These are phyloP conservation scores for Moniliella sp. DNA, from an alignment of 1,284 basidiomycete genomes.

Conservation along the genomic window DNA sequence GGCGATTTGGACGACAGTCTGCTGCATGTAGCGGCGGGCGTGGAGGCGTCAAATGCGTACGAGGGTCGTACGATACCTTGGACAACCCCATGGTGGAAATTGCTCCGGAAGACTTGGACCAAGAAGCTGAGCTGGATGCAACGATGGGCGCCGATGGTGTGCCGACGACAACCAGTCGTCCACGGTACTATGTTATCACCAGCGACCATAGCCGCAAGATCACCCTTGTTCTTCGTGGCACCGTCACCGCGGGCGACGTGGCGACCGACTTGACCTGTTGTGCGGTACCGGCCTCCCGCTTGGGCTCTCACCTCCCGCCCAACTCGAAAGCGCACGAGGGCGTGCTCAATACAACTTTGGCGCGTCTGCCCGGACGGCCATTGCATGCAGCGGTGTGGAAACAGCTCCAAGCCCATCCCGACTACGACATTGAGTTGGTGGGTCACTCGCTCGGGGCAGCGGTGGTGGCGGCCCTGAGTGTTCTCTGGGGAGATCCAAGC, in stretches of 20 bases:
- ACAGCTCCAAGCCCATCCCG: slow-evolving; percentile 49
- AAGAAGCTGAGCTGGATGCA: too few relatives aligned
- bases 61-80: too few relatives aligned
- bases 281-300: neutral
- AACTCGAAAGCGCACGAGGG: slow-evolving; percentile 38
- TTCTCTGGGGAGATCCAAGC: slow-evolving; percentile 45
- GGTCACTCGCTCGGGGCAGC: slow-evolving; percentile 76
- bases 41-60: slow-evolving; percentile 9
- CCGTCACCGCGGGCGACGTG: slow-evolving; percentile 23
- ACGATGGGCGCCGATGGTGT: too few relatives aligned
- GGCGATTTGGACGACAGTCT: slow-evolving; percentile 20
- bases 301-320: neutral
- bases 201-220: slow-evolving; percentile 17
- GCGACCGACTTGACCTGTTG: slow-evolving; percentile 31
- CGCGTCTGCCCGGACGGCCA: slow-evolving; percentile 53
- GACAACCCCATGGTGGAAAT: too few relatives aligned
- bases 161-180: slow-evolving; percentile 1
- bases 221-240: slow-evolving; percentile 23
- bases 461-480: slow-evolving; percentile 51
- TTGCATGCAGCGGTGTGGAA: slow-evolving; percentile 53
- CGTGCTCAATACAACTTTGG: slow-evolving; percentile 53
- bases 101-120: too few relatives aligned
- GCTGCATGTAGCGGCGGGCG: slow-evolving; percentile 16
- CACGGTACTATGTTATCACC: slow-evolving; percentile 19
- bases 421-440: slow-evolving; percentile 41